Percentiles rank a stretch among this genome's conserved stretches.
These are phyloP conservation scores for Neonectria ditissima DNA, from an alignment of 2,329 filamentous ascomycete species.

Conservation along the genomic window DNA sequence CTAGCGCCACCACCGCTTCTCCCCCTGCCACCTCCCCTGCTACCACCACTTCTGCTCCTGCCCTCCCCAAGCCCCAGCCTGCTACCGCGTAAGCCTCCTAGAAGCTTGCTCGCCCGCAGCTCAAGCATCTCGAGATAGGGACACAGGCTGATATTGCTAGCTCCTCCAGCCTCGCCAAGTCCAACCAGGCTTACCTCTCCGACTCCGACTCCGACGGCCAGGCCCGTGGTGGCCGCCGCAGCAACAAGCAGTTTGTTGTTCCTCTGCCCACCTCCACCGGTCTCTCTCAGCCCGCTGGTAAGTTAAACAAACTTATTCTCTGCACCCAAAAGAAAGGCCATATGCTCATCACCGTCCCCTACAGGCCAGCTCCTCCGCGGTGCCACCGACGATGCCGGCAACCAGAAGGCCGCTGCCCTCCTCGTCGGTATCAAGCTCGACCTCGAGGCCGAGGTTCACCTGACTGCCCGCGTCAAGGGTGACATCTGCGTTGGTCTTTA, in stretches of 20 bases:
- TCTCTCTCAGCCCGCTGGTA: slow-evolving; percentile 51
- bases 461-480: slow-evolving; percentile 70
- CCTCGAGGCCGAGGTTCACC: slow-evolving; percentile 71
- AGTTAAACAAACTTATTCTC: slow-evolving; percentile 43
- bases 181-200: slow-evolving; percentile 44
- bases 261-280: slow-evolving; percentile 49
- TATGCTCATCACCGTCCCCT: slow-evolving; percentile 16
- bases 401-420: slow-evolving; percentile 67
- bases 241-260: slow-evolving; percentile 44
- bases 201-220: slow-evolving; percentile 48
- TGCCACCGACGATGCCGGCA: slow-evolving; percentile 67
- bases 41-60: slow-evolving; percentile 35
- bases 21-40: slow-evolving; percentile 35
- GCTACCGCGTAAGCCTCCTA: slow-evolving; percentile 32
- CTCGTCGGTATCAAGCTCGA: slow-evolving; percentile 73
- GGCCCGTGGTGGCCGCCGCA: slow-evolving; percentile 46
- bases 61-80: slow-evolving; percentile 29
- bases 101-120: neutral
- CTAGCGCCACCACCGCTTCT: slow-evolving; percentile 37
- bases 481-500: slow-evolving; percentile 65
- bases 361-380: slow-evolving; percentile 67
- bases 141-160: slow-evolving; percentile 28
- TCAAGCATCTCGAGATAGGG: neutral
- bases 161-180: slow-evolving; percentile 43
- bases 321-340: neutral